phyloP scores from a whole-genome alignment of 768 basidiomycete species.

The Podaxis rugospora region DNA sequence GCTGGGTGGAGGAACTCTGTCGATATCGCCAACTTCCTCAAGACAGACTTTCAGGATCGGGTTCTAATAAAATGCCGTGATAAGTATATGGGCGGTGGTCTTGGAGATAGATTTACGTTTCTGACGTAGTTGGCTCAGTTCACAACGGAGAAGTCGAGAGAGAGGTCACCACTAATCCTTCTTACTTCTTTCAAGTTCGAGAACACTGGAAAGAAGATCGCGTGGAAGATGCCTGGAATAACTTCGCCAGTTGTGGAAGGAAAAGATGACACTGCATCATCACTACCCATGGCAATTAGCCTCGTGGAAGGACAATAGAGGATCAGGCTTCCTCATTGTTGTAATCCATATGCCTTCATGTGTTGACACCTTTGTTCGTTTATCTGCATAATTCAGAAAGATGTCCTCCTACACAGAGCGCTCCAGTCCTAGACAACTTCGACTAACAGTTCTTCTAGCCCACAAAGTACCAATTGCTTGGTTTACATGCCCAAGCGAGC shows the following conservation, averaged over 20 bases:
- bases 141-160: slow-evolving; percentile 53
- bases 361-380: no score
- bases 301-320: neutral
- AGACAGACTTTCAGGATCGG: neutral
- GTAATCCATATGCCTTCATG: no score
- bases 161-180: slow-evolving; percentile 36
- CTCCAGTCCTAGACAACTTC: no score
- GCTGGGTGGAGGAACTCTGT: neutral
- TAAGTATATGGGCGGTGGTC: neutral
- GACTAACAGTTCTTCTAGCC: no score
- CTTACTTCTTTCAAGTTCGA: slow-evolving; percentile 11
- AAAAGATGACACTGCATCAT: neutral
- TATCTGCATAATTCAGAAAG: no score
- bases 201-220: slow-evolving; percentile 13
- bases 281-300: slow-evolving; percentile 15
- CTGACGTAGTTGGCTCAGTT: slow-evolving; percentile 79
- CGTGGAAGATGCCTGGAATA: slow-evolving; percentile 13
- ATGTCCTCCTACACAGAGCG: no score
- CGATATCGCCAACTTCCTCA: neutral
- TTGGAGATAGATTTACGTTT: slow-evolving; percentile 20
- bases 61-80: neutral
- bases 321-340: no score
- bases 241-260: slow-evolving; percentile 11
- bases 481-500: no score
- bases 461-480: no score